Conservation (phyloP, 306 rosid genomes). For the Canavalia ensiformis region DNA sequence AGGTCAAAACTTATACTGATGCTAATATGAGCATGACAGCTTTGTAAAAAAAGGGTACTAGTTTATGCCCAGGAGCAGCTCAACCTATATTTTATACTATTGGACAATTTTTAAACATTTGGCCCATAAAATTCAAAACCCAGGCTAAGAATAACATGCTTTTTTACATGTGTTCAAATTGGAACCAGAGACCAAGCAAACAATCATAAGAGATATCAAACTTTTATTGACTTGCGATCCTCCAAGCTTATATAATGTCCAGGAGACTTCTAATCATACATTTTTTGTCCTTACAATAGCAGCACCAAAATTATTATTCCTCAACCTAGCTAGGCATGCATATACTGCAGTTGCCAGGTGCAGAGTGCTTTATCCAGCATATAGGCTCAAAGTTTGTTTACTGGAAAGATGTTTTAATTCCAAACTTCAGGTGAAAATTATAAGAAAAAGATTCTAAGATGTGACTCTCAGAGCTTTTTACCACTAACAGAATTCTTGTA, state of each 20-base stretch:
- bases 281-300: background rate
- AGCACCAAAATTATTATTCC: constrained; percentile 16
- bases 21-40: constrained; percentile 25
- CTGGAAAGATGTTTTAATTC: constrained; percentile 18
- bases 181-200: background rate
- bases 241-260: background rate
- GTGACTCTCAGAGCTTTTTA: constrained; percentile 23
- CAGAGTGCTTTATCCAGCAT: background rate
- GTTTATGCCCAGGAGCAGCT: constrained; percentile 23
- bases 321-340: constrained; percentile 15
- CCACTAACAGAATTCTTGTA: constrained; percentile 1
- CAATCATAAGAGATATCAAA: constrained; percentile 18
- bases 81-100: constrained; percentile 5
- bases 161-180: background rate
- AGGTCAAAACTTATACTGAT: constrained; percentile 11
- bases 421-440: constrained; percentile 19
- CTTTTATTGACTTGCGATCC: background rate
- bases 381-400: background rate
- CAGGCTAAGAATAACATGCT: constrained; percentile 3
- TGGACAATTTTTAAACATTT: constrained; percentile 15
- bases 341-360: constrained; percentile 17
- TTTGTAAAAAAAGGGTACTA: background rate
- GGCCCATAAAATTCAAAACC: constrained; percentile 5
- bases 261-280: constrained; percentile 4
- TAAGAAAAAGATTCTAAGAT: constrained; percentile 17